Conservation (phyloP, 106 monocot species). For the Acanthochlamys bracteata region DNA sequence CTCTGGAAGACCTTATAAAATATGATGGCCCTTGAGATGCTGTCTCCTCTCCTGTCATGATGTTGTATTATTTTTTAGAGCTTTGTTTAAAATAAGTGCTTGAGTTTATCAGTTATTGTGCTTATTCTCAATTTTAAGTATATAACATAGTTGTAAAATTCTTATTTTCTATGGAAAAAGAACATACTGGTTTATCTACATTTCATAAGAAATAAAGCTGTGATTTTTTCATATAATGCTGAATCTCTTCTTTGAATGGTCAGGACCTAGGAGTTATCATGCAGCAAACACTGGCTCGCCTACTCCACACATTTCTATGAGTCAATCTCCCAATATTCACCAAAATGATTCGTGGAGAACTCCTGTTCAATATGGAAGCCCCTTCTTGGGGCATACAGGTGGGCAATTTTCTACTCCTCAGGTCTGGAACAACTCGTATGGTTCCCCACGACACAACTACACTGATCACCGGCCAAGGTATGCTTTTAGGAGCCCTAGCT, state of each 20-base stretch:
- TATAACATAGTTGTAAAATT: too few relatives aligned
- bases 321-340: constrained; percentile 7
- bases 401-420: not conserved
- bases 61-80: too few relatives aligned
- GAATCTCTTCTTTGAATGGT: constrained; percentile 3
- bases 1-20: too few relatives aligned
- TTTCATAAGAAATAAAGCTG: too few relatives aligned
- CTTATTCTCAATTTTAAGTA: too few relatives aligned
- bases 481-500: constrained; percentile 8
- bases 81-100: too few relatives aligned
- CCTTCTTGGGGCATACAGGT: constrained; percentile 1
- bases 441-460: constrained; percentile 2
- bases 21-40: too few relatives aligned
- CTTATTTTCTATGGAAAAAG: too few relatives aligned
- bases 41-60: too few relatives aligned
- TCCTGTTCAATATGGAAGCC: constrained; percentile 9
- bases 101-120: too few relatives aligned
- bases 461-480: constrained; percentile 4
- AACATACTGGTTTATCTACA: too few relatives aligned
- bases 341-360: constrained; percentile 19
- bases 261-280: constrained; percentile 15
- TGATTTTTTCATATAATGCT: too few relatives aligned
- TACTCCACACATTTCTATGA: not conserved
- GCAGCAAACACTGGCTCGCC: not conserved
- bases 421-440: constrained; percentile 11